Evolutionary conservation across 495 filamentous ascomycete species (phyloP), one percentile per base, ranked within the genome.

Genomic region (Xylaria acuta): DNA sequence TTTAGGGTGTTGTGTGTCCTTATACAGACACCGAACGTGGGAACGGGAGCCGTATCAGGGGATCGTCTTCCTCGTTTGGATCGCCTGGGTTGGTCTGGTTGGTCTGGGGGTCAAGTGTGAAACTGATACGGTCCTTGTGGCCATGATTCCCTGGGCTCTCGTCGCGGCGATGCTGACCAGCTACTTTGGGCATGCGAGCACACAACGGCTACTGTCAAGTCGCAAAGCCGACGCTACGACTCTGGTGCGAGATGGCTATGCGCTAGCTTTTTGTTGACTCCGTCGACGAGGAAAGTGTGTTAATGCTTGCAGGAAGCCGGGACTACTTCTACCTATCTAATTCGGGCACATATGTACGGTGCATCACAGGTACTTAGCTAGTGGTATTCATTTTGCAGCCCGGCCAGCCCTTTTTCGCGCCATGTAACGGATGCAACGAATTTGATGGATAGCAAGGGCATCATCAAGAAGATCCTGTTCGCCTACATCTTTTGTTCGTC

Each of bases 81-180:
- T 85, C 9, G 41, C 63, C 25, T 75, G 69, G n/a, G 80, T 80
- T 41, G 71, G 72, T 4, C 66, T 77, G 1, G 47, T 76, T 36
- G 84, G 84, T 4, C 75, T 81, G 69, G 76, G 62, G 0, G 56
- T 76, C 38, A 77, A 74, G 41, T 74, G 74, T 1, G 78, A 77
- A 71, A 73, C 78, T 18, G 80, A 87, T 73, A 47, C 83, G n/a
- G 58, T 86, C 11, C 76, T 86, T 64, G 75, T 87, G 49, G 84
- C 78, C 3, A 76, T 82, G 43, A 73, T 86, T 22, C 84, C 84
- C 2, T 83, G 78, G 80, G 81, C 81, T 2, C 73, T 81, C 16
- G 84, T 82, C 66, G 67, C 74, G 8, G 83, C 84, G 20, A 86
- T 87, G 80, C 65, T 80, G 20, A 75, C 73, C 51, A 84, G 83